Percentiles rank a stretch among this genome's conserved stretches.
These are phyloP conservation scores for Juglanconis sp. DNA, from an alignment of 2,329 filamentous ascomycete species.

Conservation along the genomic window DNA sequence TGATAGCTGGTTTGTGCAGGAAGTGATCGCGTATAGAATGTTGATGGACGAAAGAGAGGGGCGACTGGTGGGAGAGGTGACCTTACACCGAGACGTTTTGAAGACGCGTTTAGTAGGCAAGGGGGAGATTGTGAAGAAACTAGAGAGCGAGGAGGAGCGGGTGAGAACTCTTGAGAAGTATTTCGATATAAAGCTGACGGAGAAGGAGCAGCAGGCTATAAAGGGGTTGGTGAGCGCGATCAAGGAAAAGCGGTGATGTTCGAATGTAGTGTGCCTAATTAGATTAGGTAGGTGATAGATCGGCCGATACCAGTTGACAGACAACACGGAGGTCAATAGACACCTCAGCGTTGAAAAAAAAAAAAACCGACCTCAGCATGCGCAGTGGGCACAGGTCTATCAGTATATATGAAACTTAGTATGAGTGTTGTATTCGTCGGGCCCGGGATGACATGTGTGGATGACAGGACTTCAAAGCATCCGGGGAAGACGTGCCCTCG, in stretches of 20 bases:
- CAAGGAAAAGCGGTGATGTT: not conserved
- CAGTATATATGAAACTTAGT: too few species aligned
- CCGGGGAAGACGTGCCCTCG: too few species aligned
- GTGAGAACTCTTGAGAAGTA: slow-evolving; percentile 45
- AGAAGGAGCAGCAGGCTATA: slow-evolving; percentile 47
- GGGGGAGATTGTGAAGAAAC: slow-evolving; percentile 37
- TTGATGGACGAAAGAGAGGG: slow-evolving; percentile 22
- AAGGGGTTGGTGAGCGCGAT: slow-evolving; percentile 32
- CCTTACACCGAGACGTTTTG: slow-evolving; percentile 42
- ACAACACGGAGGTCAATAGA: too few species aligned
- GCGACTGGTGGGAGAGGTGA: slow-evolving; percentile 34
- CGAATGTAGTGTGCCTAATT: too few species aligned
- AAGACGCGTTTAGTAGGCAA: slow-evolving; percentile 38
- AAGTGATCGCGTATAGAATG: slow-evolving; percentile 33
- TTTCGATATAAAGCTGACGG: slow-evolving; percentile 46
- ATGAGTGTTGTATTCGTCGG: not conserved
- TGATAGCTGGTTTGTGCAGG: slow-evolving; percentile 36
- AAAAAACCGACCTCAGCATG: too few species aligned
- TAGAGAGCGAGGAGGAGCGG: slow-evolving; percentile 47
- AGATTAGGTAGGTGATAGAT: too few species aligned
- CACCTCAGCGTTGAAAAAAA: too few species aligned
- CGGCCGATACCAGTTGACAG: too few species aligned
- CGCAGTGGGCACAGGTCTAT: too few species aligned
- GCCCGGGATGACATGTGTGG: not conserved
- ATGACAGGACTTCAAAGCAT: too few species aligned